Evolutionary conservation across 2,329 filamentous ascomycete species (phyloP).

Genomic region (Calonectria honghensis): DNA sequence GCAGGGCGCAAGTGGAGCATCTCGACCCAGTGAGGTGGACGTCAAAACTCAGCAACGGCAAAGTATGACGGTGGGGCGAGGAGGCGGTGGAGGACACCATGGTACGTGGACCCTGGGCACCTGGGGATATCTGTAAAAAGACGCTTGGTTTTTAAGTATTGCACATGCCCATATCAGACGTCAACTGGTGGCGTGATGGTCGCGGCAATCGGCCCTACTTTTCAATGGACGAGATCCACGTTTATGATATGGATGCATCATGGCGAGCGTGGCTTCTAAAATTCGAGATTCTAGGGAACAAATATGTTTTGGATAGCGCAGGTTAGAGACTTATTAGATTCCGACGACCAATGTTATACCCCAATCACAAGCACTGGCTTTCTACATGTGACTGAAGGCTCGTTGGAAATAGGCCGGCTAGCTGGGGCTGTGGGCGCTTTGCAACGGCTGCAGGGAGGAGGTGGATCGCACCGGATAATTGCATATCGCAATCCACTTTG

Average conservation of each 20-base stretch:
- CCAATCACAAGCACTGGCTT: slow-evolving; percentile 19
- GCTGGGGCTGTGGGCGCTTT: slow-evolving; percentile 40
- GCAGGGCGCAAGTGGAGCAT: slow-evolving; percentile 79
- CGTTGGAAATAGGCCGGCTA: slow-evolving; percentile 31
- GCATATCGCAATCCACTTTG: slow-evolving; percentile 52
- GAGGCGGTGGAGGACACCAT: slow-evolving; percentile 62
- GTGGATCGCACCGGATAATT: slow-evolving; percentile 56
- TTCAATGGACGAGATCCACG: slow-evolving; percentile 30
- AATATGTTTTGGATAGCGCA: slow-evolving; percentile 7
- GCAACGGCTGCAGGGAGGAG: slow-evolving; percentile 40
- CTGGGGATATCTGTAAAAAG: slow-evolving; percentile 72
- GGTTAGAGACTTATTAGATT: slow-evolving; percentile 34
- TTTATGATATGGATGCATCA: slow-evolving; percentile 35
- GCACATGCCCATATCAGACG: slow-evolving; percentile 11
- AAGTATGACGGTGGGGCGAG: slow-evolving; percentile 75
- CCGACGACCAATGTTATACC: slow-evolving; percentile 44
- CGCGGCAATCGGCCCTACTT: slow-evolving; percentile 33
- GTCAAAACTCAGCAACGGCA: slow-evolving; percentile 76
- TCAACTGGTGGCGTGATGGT: slow-evolving; percentile 38
- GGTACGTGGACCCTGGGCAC: slow-evolving; percentile 77
- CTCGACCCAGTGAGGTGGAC: slow-evolving; percentile 75
- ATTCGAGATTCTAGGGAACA: slow-evolving; percentile 23
- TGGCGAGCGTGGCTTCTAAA: not conserved
- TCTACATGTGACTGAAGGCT: slow-evolving; percentile 29
- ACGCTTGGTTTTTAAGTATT: slow-evolving; percentile 19